phyloP scores from a whole-genome alignment of 495 filamentous ascomycete species.

The Neurospora cerealis region DNA sequence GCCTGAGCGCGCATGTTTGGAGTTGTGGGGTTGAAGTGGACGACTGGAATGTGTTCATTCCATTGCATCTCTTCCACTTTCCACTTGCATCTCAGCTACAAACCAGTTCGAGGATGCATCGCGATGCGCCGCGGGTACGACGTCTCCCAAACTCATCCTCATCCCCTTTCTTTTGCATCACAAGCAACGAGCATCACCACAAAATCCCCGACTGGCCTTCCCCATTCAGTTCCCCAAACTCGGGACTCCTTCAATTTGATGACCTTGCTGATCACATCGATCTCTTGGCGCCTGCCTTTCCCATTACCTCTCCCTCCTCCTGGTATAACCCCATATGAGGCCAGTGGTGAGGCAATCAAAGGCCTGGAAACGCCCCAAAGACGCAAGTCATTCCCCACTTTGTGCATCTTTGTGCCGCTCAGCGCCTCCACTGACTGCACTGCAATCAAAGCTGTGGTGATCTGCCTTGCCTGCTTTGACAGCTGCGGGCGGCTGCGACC shows the following conservation, averaged over 20 bases:
- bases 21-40: neutral
- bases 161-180: no score
- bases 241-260: no score
- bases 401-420: neutral
- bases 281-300: neutral
- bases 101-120: no score
- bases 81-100: neutral
- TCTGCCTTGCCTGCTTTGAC: neutral
- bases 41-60: neutral
- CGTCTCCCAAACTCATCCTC: no score
- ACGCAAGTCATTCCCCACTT: neutral
- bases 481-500: neutral
- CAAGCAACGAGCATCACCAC: no score
- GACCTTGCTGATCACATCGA: neutral
- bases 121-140: no score
- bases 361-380: neutral
- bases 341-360: neutral
- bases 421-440: neutral
- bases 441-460: neutral
- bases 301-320: neutral
- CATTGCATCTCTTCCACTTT: neutral
- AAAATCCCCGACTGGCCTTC: neutral
- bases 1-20: neutral
- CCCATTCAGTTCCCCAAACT: no score
- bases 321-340: neutral